Conservation (phyloP, 2,329 filamentous ascomycete species). For the Dothideomycetidae sp. region DNA sequence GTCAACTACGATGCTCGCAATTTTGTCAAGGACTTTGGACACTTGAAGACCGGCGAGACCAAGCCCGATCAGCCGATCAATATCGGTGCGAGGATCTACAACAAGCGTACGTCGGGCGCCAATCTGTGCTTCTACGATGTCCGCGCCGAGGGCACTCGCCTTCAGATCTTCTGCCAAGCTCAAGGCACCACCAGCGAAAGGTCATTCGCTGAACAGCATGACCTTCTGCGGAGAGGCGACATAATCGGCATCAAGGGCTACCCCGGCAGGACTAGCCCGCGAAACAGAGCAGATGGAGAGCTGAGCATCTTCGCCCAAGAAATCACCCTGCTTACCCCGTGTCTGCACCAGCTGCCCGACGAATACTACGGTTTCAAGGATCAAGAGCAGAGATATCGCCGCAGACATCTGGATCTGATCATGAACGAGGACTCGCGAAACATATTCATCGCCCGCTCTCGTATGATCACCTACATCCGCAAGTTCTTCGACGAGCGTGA, state of each 20-base stretch:
- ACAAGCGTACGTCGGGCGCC: slow-evolving; percentile 64
- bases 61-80: slow-evolving; percentile 60
- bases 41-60: slow-evolving; percentile 78
- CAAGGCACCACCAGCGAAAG: slow-evolving; percentile 57
- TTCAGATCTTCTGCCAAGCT: slow-evolving; percentile 87
- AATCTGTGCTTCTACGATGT: slow-evolving; percentile 91
- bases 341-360: slow-evolving; percentile 76
- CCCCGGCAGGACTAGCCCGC: slow-evolving; percentile 73
- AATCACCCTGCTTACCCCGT: slow-evolving; percentile 74
- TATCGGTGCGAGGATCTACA: slow-evolving; percentile 78
- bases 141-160: slow-evolving; percentile 56
- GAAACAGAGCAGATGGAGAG: slow-evolving; percentile 79
- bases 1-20: slow-evolving; percentile 69
- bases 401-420: slow-evolving; percentile 89
- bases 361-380: slow-evolving; percentile 96
- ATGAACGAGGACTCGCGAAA: slow-evolving; percentile 84
- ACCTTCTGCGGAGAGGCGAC: slow-evolving; percentile 78
- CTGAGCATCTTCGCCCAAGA: slow-evolving; percentile 86
- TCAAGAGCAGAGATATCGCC: slow-evolving; percentile 80
- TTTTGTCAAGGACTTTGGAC: slow-evolving; percentile 62
- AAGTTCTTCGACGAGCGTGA: slow-evolving; percentile 75
- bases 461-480: slow-evolving; percentile 80
- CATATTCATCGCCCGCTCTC: slow-evolving; percentile 70
- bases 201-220: slow-evolving; percentile 76
- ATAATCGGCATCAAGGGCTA: slow-evolving; percentile 79